Evolutionary conservation across 2,329 filamentous ascomycete genomes (phyloP), one percentile per base, ranked within the genome.

Genomic region (Aspergillus fumigatiaffinis): DNA sequence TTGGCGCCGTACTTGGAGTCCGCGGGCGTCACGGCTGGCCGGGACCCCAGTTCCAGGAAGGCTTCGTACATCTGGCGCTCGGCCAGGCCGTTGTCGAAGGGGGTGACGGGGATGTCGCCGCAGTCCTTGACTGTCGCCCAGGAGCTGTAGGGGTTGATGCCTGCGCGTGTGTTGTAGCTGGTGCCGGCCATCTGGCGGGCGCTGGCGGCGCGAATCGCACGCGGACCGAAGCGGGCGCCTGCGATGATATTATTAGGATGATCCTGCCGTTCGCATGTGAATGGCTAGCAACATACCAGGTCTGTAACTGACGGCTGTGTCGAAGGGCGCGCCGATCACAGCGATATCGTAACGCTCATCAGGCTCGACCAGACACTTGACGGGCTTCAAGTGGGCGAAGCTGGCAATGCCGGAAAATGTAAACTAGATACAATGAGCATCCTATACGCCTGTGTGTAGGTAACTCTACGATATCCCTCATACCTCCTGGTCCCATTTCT

Each of bases 121-220:
- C 92, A 97, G 78, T 97, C 92, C 52, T 93, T 79, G 58, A 96
- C 85, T 42, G 79, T 85, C 0, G 90, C 89, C 88, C 89, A 93
- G 54, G 83, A 88, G 44, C 80, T 79, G 76, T 94, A 96, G 0
- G 92, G 91, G 73, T 96, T 97, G 63, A 96, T 82, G 42, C 82
- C 83, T 1, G 91, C 91, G 23, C 91, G 86, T 2, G 89, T 84
- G 75, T 96, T 96, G 82, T 89, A 92, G 69, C 88, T 89, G 46
- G 91, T 85, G 72, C 89, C 90, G 2, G 86, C 83, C 14, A 88
- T 91, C 76, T 96, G 92, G 21, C 92, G 86, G 7, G 87, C 82
- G 32, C 90, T 93, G 44, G 91, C 92, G 42, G 90, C 87, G 55
- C 92, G 88, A 68, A 97, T 96, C 46, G 91, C 90, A 48, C 91